Evolutionary conservation across 805 yeast species (phyloP).

Genomic region (Candida sphagnicola): DNA sequence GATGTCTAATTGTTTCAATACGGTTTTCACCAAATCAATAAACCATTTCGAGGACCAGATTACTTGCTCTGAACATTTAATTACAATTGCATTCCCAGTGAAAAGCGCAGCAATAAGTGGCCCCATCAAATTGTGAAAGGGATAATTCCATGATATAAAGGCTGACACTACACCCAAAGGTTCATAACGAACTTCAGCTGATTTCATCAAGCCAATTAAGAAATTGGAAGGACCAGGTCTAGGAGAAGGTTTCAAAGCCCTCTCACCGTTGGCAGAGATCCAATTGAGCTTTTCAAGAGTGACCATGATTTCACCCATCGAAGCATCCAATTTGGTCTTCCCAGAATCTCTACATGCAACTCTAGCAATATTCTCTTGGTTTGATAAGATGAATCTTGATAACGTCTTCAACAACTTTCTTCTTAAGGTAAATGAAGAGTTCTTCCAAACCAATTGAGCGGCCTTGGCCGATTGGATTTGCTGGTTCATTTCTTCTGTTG

Average conservation of each 20-base stretch:
- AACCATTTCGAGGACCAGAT: conserved; percentile 90
- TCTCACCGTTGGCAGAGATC: conserved; percentile 81
- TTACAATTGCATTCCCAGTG: conserved; percentile 86
- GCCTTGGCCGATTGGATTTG: conserved; percentile 48
- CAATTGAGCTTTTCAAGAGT: conserved; percentile 91
- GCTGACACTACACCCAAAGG: conserved; percentile 90
- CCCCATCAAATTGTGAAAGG: conserved; percentile 90
- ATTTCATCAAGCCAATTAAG: conserved; percentile 77
- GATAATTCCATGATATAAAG: conserved; percentile 95
- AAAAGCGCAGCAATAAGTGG: conserved; percentile 87
- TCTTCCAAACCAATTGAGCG: conserved; percentile 52
- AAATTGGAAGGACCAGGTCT: conserved; percentile 87
- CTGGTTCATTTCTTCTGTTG: conserved; percentile 67
- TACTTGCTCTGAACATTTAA: conserved; percentile 94
- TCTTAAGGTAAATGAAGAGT: conserved; percentile 60
- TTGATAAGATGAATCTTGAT: conserved; percentile 63
- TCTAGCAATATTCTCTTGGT: conserved; percentile 84
- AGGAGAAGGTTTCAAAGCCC: conserved; percentile 60
- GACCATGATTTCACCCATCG: conserved; percentile 94
- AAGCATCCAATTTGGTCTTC: conserved; percentile 91
- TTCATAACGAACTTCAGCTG: conserved; percentile 90
- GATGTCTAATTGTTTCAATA: conserved; percentile 68
- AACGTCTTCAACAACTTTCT: conserved; percentile 69
- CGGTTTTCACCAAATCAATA: conserved; percentile 64
- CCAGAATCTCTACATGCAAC: conserved; percentile 97